phyloP scores from a whole-genome alignment of 306 rosid species.

The Prunus davidiana region DNA sequence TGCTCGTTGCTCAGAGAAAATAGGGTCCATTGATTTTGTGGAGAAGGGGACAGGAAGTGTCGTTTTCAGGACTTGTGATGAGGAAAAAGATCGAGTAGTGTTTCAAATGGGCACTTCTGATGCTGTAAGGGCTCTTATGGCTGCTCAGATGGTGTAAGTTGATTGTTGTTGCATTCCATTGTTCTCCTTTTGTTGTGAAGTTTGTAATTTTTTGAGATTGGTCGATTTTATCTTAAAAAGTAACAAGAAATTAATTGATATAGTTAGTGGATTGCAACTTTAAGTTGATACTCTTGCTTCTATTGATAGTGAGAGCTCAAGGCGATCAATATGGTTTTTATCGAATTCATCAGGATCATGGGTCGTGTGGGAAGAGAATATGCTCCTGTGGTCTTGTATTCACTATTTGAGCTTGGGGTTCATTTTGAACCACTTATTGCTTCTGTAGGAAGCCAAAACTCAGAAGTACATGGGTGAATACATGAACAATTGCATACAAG shows the following conservation, averaged over 20 bases:
- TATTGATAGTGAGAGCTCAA: background rate
- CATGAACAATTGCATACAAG: background rate
- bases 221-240: background rate
- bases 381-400: background rate
- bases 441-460: background rate
- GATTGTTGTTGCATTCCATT: background rate
- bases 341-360: background rate
- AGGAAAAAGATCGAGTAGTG: conserved; percentile 69
- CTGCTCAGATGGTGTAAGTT: conserved; percentile 84
- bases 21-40: conserved; percentile 75
- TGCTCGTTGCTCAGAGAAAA: conserved; percentile 35
- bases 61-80: conserved; percentile 80
- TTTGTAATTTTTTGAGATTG: background rate
- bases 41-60: conserved; percentile 73
- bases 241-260: background rate
- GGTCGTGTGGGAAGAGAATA: background rate
- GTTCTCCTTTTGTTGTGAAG: background rate
- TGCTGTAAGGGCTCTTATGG: conserved; percentile 74
- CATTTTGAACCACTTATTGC: background rate
- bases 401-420: background rate
- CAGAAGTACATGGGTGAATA: background rate
- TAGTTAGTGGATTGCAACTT: background rate
- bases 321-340: background rate
- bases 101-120: conserved; percentile 90
- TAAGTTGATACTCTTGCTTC: background rate